phyloP scores from a whole-genome alignment of 371 early-diverging fungal genomes.

The Mucor ambiguus region DNA sequence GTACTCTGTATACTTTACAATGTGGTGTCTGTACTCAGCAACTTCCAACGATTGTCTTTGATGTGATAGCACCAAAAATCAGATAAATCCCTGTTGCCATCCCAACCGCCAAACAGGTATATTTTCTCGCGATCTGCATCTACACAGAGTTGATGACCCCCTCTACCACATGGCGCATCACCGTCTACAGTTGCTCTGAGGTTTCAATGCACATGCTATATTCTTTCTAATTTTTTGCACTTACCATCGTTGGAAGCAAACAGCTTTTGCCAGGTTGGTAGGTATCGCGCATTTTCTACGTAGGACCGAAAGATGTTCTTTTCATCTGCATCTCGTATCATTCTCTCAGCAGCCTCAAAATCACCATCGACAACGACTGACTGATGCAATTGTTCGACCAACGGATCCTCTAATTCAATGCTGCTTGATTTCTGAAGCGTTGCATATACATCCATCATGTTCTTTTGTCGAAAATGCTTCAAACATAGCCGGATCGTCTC shows the following conservation, averaged over 20 bases:
- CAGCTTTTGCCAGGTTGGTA: conserved; percentile 73
- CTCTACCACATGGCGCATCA: conserved; percentile 67
- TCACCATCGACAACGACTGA: conserved; percentile 72
- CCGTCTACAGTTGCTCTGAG: conserved; percentile 29
- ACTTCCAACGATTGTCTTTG: conserved; percentile 68
- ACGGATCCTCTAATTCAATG: conserved; percentile 76
- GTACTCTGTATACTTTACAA: conserved; percentile 36
- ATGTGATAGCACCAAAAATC: conserved; percentile 92
- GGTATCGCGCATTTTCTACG: conserved; percentile 65
- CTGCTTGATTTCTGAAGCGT: conserved; percentile 66
- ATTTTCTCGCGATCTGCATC: conserved; percentile 74
- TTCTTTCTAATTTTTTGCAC: background rate
- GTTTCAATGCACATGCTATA: background rate
- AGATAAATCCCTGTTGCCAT: conserved; percentile 85
- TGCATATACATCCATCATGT: conserved; percentile 72
- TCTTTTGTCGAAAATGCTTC: conserved; percentile 87
- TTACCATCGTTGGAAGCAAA: conserved; percentile 38
- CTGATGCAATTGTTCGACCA: conserved; percentile 72
- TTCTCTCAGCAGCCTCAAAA: conserved; percentile 71
- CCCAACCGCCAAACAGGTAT: conserved; percentile 97
- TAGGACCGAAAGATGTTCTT: conserved; percentile 72
- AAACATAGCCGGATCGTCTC: conserved; percentile 84
- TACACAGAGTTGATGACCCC: conserved; percentile 97
- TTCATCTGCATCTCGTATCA: conserved; percentile 60
- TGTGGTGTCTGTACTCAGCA: conserved; percentile 76